These are phyloP conservation scores for Salix arbutifolia DNA, from an alignment of 345 rosid genomes.

Conservation along the genomic window DNA sequence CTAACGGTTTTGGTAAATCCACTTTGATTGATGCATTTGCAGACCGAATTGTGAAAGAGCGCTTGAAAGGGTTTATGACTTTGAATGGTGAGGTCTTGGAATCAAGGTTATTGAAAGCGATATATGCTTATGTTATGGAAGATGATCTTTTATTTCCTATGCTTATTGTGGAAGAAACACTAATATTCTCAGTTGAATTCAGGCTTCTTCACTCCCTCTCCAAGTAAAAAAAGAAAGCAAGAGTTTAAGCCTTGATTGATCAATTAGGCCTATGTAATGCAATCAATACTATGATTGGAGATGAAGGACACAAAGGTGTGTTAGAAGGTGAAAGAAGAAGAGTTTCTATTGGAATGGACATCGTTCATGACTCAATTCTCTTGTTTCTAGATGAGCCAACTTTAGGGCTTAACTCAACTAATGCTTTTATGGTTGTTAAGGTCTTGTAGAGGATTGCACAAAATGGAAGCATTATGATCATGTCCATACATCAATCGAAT, in stretches of 20 bases:
- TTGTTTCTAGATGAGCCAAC: conserved; percentile 35
- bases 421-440: conserved; percentile 34
- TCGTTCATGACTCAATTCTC: conserved; percentile 26
- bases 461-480: conserved; percentile 37
- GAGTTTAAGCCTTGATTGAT: conserved; percentile 84
- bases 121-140: conserved; percentile 93
- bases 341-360: conserved; percentile 45
- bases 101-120: conserved; percentile 65
- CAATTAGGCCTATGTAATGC: conserved; percentile 72
- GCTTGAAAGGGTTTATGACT: conserved; percentile 65
- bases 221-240: conserved; percentile 55
- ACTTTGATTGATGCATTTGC: conserved; percentile 93
- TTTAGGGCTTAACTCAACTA: conserved; percentile 38
- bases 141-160: conserved; percentile 90
- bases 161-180: conserved; percentile 86
- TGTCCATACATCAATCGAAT: conserved; percentile 41
- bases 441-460: conserved; percentile 31
- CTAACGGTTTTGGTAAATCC: conserved; percentile 90
- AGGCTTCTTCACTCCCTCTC: conserved; percentile 85
- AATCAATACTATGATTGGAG: conserved; percentile 82
- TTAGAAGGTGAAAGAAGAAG: conserved; percentile 92
- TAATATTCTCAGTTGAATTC: conserved; percentile 92
- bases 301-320: conserved; percentile 88
- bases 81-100: conserved; percentile 72
- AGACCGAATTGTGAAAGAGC: conserved; percentile 61